Evolutionary conservation across 2,329 filamentous ascomycete species (phyloP), one percentile per base, ranked within the genome.

Genomic region (Didymella pinodella): DNA sequence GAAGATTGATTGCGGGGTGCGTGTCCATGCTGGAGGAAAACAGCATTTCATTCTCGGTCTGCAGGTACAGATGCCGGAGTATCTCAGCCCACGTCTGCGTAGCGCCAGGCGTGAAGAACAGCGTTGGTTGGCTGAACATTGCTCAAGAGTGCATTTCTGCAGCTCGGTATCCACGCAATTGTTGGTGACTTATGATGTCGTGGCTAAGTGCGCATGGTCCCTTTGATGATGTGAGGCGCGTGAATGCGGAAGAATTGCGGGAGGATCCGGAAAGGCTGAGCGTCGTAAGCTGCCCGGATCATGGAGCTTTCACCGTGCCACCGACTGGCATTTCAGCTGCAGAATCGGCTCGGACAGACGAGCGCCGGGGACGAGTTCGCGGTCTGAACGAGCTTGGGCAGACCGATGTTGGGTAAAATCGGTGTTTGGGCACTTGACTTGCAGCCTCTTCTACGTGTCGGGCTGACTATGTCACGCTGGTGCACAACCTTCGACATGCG

Each of bases 61-160:
- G 1, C 18, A 18, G 18, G 18, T 18, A 18, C 18, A 18, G 18
- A 18, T 18, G 18, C 18, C 18, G 18, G 18, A 18, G 18, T 18
- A 18, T 18, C 18, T 18, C 18, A 18, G 18, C 18, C 18, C 18
- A 18, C 18, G 18, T 18, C 18, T 18, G 18, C 18, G 1, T 18
- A 18, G 18, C 47, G 14, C 65, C 65, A 18, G 58, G 61, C 7
- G 62, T 40, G 36, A 67, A 60, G 41, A 67, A 16, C 5, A 45
- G 20, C 29, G 40, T 52, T 34, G 40, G 49, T 31, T 20, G 18
- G 26, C 40, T 18, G n/a, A 32, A 29, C 51, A 54, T 54, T 38
- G 32, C 5, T n/a, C 36, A 40, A 4, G 18, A 11, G 20, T 1
- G 18, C 10, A 4, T 18, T 38, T 25, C 11, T 41, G 38, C 2